Percentiles rank a stretch among this genome's conserved stretches.
These are phyloP conservation scores for Ambrosiella beaveri DNA, from an alignment of 2,329 filamentous ascomycete genomes.

Conservation along the genomic window DNA sequence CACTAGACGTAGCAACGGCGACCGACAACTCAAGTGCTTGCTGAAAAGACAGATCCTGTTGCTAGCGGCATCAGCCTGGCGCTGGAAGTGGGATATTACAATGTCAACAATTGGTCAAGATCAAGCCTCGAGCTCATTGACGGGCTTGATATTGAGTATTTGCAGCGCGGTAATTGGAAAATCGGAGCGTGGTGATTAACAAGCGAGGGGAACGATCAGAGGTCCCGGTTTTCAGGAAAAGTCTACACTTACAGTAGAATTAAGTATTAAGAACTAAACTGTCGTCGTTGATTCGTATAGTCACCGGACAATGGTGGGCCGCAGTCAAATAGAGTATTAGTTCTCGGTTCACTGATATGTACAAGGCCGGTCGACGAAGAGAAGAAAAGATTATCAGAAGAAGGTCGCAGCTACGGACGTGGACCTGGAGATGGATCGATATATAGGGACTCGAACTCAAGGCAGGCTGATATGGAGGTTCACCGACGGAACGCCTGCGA, in stretches of 20 bases:
- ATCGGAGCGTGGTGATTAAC: not conserved
- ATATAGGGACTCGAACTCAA: not conserved
- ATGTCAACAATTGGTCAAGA: not conserved
- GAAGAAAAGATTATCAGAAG: not conserved
- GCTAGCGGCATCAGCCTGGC: not conserved
- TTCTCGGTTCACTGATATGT: not conserved
- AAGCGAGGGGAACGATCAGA: not conserved
- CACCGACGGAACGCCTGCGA: not conserved
- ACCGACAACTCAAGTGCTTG: not conserved
- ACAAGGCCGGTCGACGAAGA: not conserved
- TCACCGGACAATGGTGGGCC: not conserved
- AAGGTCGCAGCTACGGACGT: not conserved
- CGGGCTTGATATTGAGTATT: not conserved
- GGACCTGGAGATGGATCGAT: not conserved
- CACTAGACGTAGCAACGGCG: not conserved
- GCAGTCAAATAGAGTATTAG: not conserved
- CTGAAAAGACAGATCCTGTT: not conserved
- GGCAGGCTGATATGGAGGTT: not conserved
- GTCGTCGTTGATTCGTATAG: not conserved
- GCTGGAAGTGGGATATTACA: not conserved
- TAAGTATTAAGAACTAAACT: not conserved
- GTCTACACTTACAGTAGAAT: not conserved
- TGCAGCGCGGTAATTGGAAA: not conserved
- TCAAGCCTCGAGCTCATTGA: not conserved
- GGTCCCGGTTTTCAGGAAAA: not conserved